Evolutionary conservation across 768 basidiomycete genomes (phyloP), one percentile per base, ranked within the genome.

Genomic region (Chalciporus piperatus): DNA sequence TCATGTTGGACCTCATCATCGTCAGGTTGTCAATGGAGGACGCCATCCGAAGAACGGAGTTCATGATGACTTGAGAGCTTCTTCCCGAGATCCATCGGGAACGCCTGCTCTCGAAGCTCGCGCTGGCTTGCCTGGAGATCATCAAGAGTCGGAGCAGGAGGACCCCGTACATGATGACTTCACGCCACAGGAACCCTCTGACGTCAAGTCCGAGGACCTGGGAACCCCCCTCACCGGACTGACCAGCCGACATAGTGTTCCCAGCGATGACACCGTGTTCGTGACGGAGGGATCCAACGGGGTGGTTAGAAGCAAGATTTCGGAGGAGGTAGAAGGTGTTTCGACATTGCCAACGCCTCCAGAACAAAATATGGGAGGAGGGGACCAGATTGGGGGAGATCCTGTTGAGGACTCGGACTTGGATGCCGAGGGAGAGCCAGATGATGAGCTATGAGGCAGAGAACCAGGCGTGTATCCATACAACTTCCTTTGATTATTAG

Each of bases 221-320:
- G 78, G 72, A 27, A 83, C 81, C 27, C 79, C 81, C 1, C 63
- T 76, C 41, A 81, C 77, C 6, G 74, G 67, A 19, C 57, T 70
- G 50, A 74, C 78, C 44, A 79, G 78, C 56, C 72, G 73, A 52
- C 79, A 78, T 59, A 84, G 83, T 55, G 71, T 75, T 51, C 78
- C 79, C 27, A 83, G 78, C 59, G 85, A 85, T 54, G 80, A 79
- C 47, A 83, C 79, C 9, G 71, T 83, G 38, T 72, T 73, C 41
- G 74, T 69, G 14, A 55, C 62, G 12, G 73, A 76, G 33, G 63
- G 56, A 7, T 59, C 60, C 4, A 59, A 61, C 23, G 62, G 58
- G 49, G 48, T 70, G 57, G 53, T 55, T 61, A 68, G 60, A 56
- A 65, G 44, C 63, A 64, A 66, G 48, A 59, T 58, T 47, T 52